Evolutionary conservation across 2,329 filamentous ascomycete genomes (phyloP).

Genomic region (Simplicillium aogashimaense): DNA sequence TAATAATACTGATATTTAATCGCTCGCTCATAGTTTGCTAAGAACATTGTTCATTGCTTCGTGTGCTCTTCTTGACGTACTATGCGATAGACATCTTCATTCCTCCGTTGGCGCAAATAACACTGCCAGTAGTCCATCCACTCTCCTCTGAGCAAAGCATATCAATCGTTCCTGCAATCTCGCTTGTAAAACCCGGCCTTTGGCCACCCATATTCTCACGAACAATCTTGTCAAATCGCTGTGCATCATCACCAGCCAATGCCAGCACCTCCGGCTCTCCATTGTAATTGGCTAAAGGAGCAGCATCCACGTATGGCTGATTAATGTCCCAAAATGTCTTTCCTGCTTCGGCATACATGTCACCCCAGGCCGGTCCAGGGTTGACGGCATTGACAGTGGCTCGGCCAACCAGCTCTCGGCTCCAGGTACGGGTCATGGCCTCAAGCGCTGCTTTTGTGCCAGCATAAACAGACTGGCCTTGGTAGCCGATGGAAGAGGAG

Average conservation of each 20-base stretch:
- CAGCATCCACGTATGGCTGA: constrained; percentile 25
- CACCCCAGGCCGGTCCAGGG: constrained; percentile 28
- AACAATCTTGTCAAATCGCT: constrained; percentile 21
- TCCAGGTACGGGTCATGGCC: constrained; percentile 41
- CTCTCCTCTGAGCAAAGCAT: constrained; percentile 60
- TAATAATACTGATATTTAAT: too few relatives aligned
- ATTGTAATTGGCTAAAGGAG: constrained; percentile 22
- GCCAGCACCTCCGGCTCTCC: constrained; percentile 19
- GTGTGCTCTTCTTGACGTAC: too few relatives aligned
- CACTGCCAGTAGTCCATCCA: constrained; percentile 60
- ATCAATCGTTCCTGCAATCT: constrained; percentile 60
- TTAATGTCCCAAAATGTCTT: constrained; percentile 25
- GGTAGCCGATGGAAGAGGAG: constrained; percentile 32
- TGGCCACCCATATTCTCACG: constrained; percentile 21
- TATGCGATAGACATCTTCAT: constrained; percentile 28
- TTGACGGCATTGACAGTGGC: constrained; percentile 41
- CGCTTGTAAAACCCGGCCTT: constrained; percentile 27
- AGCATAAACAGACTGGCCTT: constrained; percentile 37
- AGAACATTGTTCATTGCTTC: too few relatives aligned
- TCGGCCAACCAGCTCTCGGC: constrained; percentile 36
- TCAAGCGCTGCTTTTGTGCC: constrained; percentile 41
- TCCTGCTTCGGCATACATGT: constrained; percentile 35
- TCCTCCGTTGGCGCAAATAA: constrained; percentile 60
- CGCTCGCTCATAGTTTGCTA: too few relatives aligned
- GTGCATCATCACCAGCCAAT: constrained; percentile 18